Base-by-base conservation (phyloP, 106 monocot species). In the Iris macrosiphon region DNA sequence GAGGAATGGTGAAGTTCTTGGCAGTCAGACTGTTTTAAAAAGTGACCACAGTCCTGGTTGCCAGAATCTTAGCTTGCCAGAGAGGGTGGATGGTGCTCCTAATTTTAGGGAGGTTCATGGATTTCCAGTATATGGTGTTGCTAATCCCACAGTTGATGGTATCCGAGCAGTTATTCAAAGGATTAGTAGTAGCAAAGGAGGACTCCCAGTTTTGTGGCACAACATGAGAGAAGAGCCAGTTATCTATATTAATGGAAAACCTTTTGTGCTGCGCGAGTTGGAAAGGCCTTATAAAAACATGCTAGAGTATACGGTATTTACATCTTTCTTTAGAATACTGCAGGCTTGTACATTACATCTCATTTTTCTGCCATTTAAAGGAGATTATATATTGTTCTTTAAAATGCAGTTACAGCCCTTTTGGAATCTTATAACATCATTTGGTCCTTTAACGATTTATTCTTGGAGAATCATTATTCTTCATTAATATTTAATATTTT, bases 151-250 rank as follows among this genome's bases (percentile, higher is more conserved):
- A 4, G 62, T 84, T 48, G 98, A 91, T 80, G 98, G 98, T 8
- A 98, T 98, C 40, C 71, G 80, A 57, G 83, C 80, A 29, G 98
- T 98, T 60, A 75, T 98, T 62, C 61, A 68, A 40, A 75, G 64
- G 33, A 76, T 98, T 49, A 87, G 80, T 58, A 60, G 68, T 49
- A 70, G 38, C 42, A 82, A 72, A 62, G 82, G 85, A 46, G 67
- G 70, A 18, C 70, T 51, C 4, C 80, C 90, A 55, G 55, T 98
- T 63, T 72, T 98, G 52, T 98, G 98, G 98, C 98, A 91, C 58
- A 98, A 98, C 51, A 90, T 98, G 98, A 79, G 98, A 73, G 98
- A 98, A 81, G 98, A 98, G 61, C 91, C 98, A 18, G 98, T 98
- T 46, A 68, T 98, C 40, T 98, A 98, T 71, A 98, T 98, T 62